Percentiles rank a stretch among this genome's conserved stretches.
Conservation (phyloP, 768 basidiomycete genomes). For the Podaxis rugospora region DNA sequence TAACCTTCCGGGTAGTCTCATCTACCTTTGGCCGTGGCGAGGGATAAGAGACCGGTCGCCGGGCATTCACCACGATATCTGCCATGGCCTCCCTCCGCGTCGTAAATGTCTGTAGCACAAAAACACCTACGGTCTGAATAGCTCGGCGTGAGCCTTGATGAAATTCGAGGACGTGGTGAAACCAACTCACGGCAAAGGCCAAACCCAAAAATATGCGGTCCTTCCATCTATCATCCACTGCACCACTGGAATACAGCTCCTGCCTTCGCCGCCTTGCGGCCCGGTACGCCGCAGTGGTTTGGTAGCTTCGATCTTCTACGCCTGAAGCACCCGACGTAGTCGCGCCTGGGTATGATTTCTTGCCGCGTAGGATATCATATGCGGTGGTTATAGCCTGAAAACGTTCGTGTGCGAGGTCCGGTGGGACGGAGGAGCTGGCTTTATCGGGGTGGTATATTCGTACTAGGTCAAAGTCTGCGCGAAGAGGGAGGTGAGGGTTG, state of each 20-base stretch:
- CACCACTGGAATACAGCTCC: constrained; percentile 45
- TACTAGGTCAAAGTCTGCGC: constrained; percentile 75
- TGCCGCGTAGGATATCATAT: constrained; percentile 60
- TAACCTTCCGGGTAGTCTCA: neutral
- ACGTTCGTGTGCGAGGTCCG: constrained; percentile 52
- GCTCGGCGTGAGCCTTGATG: no score
- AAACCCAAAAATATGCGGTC: constrained; percentile 57
- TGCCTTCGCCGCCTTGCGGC: constrained; percentile 42
- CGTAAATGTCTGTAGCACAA: constrained; percentile 22
- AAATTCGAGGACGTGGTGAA: neutral
- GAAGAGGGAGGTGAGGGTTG: neutral
- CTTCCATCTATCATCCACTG: constrained; percentile 62
- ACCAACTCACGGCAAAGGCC: constrained; percentile 42
- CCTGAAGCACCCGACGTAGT: constrained; percentile 10
- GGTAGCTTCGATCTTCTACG: constrained; percentile 21
- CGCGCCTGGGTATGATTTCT: constrained; percentile 22
- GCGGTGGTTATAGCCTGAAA: constrained; percentile 69
- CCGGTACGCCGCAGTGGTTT: constrained; percentile 32
- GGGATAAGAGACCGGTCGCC: neutral
- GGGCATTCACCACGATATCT: constrained; percentile 16
- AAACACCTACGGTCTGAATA: constrained; percentile 17
- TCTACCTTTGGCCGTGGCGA: neutral
- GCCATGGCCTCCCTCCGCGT: constrained; percentile 22
- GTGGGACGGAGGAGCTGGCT: constrained; percentile 31
- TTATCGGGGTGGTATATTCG: constrained; percentile 79